Conservation (phyloP, 768 basidiomycete species). For the Auriscalpium vulgare region DNA sequence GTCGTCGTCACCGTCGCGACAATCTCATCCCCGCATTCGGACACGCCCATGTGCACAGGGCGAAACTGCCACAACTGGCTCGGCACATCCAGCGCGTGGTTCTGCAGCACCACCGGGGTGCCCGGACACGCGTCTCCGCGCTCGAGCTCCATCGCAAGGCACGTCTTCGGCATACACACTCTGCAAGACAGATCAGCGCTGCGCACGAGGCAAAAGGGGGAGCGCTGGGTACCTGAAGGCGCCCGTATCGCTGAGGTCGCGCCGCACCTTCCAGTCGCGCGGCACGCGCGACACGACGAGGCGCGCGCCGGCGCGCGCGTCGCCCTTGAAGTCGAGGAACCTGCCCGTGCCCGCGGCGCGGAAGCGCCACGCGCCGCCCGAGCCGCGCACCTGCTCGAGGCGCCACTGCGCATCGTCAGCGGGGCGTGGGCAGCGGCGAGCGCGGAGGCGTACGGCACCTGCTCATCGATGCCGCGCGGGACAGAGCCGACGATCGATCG, state of each 20-base stretch:
- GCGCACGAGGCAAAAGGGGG: too few species aligned
- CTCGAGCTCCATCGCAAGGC: background rate
- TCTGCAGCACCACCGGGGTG: background rate
- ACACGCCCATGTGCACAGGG: background rate
- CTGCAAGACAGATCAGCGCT: background rate
- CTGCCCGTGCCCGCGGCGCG: background rate
- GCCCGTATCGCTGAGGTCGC: background rate
- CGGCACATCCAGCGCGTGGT: background rate
- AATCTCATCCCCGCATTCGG: background rate
- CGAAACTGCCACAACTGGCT: background rate
- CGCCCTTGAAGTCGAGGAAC: background rate
- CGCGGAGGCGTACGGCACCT: background rate
- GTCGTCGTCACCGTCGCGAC: background rate
- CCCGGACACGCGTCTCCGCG: background rate
- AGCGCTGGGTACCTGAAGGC: background rate
- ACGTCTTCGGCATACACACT: background rate
- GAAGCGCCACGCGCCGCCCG: background rate
- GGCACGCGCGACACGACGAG: background rate
- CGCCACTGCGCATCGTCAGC: background rate
- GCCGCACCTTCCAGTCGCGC: background rate
- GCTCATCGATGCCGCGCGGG: background rate
- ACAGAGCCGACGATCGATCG: background rate
- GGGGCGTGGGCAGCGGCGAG: background rate
- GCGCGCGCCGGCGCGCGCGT: background rate
- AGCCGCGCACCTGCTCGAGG: background rate